Evolutionary conservation across 352 stramenopile species (phyloP).

Genomic region (Phytopythium montanum): DNA sequence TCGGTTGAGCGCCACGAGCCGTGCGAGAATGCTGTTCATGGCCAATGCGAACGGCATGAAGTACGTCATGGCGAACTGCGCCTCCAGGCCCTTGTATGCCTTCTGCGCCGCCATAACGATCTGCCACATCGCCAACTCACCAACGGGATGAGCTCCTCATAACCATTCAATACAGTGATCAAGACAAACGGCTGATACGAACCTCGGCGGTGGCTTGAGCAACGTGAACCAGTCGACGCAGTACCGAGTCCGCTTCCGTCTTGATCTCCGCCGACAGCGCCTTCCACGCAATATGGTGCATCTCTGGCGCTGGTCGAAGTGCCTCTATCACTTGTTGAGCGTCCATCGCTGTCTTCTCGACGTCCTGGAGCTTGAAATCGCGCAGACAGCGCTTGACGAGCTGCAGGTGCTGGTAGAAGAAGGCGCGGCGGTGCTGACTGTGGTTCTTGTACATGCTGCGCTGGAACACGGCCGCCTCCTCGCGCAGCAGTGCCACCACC

Average conservation of each 20-base stretch:
- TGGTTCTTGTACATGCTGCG: conserved; percentile 88
- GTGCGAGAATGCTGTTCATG: conserved; percentile 72
- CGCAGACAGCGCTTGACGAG: conserved; percentile 64
- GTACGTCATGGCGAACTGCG: conserved; percentile 84
- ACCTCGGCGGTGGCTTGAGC: conserved; percentile 29
- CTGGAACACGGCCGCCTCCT: conserved; percentile 69
- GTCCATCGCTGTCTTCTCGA: conserved; percentile 36
- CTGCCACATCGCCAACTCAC: conserved; percentile 6
- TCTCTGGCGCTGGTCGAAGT: conserved; percentile 35
- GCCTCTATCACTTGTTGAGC: conserved; percentile 36
- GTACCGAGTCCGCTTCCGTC: conserved; percentile 33
- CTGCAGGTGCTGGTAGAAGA: conserved; percentile 81
- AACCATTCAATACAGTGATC: neutral
- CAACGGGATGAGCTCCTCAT: neutral
- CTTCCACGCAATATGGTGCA: conserved; percentile 82
- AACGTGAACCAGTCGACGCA: conserved; percentile 40
- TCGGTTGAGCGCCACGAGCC: conserved; percentile 60
- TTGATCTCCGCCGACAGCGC: conserved; percentile 61
- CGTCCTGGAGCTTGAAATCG: conserved; percentile 33
- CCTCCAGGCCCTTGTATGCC: conserved; percentile 70
- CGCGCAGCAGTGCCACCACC: conserved; percentile 30
- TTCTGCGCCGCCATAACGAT: conserved; percentile 62
- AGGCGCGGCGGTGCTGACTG: conserved; percentile 79
- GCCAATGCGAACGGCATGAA: conserved; percentile 83
- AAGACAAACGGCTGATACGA: no score